Evolutionary conservation across 2,329 filamentous ascomycete species (phyloP), one percentile per base, ranked within the genome.

Genomic region (Neonectria magnoliae): DNA sequence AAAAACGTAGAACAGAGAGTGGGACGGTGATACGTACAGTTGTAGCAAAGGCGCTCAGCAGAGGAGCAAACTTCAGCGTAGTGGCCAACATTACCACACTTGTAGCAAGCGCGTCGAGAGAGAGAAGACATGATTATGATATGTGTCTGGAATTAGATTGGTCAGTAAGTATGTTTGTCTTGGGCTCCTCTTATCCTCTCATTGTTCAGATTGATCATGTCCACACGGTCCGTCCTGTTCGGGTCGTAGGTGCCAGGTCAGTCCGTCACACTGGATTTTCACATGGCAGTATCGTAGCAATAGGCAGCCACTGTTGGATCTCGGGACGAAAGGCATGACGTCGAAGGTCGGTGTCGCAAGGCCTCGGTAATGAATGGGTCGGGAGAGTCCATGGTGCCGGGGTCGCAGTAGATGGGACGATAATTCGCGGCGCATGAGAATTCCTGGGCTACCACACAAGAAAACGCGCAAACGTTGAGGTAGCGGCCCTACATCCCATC

Each of bases 21-120:
- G 10, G 60, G 18, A 14, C 31, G 33, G 33, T n/a, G 22, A 10
- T 22, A 83, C 91, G 81, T 86, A 94, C 96, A 99, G 87, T 99
- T 99, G 86, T 99, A 99, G 91, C 96, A 99, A 77, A 99, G 92
- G 78, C 96, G 93, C 88, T 99, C 95, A 65, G 94, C 92, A 65
- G 95, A 98, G 68, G 95, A 96, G 91, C 96, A 99, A 74, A 97
- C 94, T 88, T 98, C 94, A 78, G 84, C 85, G 71, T 88, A 90
- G 80, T 94, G 91, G 80, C 91, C 91, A 80, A 94, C 91, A 76
- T 94, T 93, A 84, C 92, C 92, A 83, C 88, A 91, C 81, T 91
- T 93, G 86, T 93, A 93, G 87, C 92, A 94, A 75, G 91, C 91
- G 82, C 92, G 91, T 81, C 92, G 91, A 78, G 91, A 93, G 75